Evolutionary conservation across 305 asterid genomes (phyloP), one percentile per base, ranked within the genome.

Genomic region (Fraxinus platypoda): DNA sequence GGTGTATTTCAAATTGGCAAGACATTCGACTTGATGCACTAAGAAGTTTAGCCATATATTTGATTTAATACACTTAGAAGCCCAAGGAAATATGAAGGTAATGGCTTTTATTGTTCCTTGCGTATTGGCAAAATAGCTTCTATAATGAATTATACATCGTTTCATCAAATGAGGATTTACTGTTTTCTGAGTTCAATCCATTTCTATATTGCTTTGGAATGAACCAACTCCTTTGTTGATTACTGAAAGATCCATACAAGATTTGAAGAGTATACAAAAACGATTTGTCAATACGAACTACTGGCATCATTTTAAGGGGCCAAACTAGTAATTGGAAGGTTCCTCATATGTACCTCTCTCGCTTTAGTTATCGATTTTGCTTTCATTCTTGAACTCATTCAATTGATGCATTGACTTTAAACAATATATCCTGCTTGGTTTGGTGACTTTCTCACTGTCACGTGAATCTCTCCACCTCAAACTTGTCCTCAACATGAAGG

Each of bases 71-170:
- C 33, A 66, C 35, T 7, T 25, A 3, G 19, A 66, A 68, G 34
- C 74, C 15, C 21, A 12, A 9, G 74, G 35, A 68, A 68, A 26
- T 28, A 11, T 68, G 37, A 68, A 68, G 74, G 31, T 28, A 13
- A 4, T 30, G 75, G 75, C 11, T 70, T 34, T 6, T 17, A 70
- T 70, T 31, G 4, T 28, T 26, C 41, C 1, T 19, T 15, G 59
- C 81, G 35, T 75, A 33, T 78, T 59, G 43, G 35, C 25, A 76
- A 66, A 77, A 54, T 74, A 72, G 76, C 28, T 19, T 68, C 11
- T 43, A 64, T 31, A 79, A 8, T 41, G 64, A n/a, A 77, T 76
- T 72, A 21, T 68, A 8, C 31, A 49, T 23, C 80, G 1, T 41
- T 64, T 21, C 57, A 23, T 31, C 0, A 9, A 37, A 52, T 30